These are phyloP conservation scores for Ceratobasidium theobromae DNA, from an alignment of 1,284 basidiomycete genomes.

Conservation along the genomic window DNA sequence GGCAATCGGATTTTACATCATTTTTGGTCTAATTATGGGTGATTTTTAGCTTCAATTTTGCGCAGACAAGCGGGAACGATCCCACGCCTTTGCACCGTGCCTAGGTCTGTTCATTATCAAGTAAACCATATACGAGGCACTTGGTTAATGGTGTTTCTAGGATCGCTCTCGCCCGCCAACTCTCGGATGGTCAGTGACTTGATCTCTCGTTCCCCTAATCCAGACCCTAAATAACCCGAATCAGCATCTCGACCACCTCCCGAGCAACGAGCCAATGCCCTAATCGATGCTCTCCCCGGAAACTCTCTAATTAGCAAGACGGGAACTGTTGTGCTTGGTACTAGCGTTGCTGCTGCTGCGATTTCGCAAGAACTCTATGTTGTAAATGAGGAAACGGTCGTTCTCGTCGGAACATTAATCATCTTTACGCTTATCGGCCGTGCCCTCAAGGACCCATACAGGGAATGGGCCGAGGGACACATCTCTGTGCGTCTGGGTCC, in stretches of 20 bases:
- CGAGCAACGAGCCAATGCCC: constrained; percentile 83
- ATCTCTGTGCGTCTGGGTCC: constrained; percentile 53
- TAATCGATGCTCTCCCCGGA: constrained; percentile 91
- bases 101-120: constrained; percentile 35
- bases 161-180: constrained; percentile 37
- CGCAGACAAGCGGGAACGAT: constrained; percentile 41
- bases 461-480: constrained; percentile 88
- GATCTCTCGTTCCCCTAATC: constrained; percentile 37
- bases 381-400: constrained; percentile 91
- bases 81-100: constrained; percentile 40
- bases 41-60: constrained; percentile 37
- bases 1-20: background rate
- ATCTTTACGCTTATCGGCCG: constrained; percentile 85
- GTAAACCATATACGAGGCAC: background rate
- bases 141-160: background rate
- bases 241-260: constrained; percentile 53
- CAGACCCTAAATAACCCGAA: constrained; percentile 11
- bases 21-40: constrained; percentile 8
- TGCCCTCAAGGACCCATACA: constrained; percentile 81
- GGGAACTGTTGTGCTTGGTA: constrained; percentile 87
- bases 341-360: constrained; percentile 86
- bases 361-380: constrained; percentile 98
- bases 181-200: constrained; percentile 42
- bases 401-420: constrained; percentile 81
- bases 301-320: constrained; percentile 94